Evolutionary conservation across 352 stramenopile species (phyloP), one percentile per base, ranked within the genome.

Genomic region (Bremia lactucae): DNA sequence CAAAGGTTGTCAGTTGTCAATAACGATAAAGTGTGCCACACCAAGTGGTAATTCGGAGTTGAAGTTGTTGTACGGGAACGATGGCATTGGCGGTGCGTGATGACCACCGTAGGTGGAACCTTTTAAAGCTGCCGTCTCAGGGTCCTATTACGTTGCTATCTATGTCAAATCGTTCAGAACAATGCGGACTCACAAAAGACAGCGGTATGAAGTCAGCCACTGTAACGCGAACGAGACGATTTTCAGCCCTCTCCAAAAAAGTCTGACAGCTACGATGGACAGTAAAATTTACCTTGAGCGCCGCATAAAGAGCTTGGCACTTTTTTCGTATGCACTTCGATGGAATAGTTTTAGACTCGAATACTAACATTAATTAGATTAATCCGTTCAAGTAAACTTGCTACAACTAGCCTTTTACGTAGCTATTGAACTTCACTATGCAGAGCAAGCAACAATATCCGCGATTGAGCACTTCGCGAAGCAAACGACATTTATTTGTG

Each of bases 121-220:
- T 25, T 39, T 43, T 0, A 47, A 52, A 6, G 24, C 33, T 8
- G 50, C 2, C 2, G 39, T 23, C 15, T 31, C 44, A 15, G 33
- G 42, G 1, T 50, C 59, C 21, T 71, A 64, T 13, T 89, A 92
- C 51, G 80, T 87, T 23, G 62, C 75, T 58, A 89, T 45, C 46
- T 92, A 41, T 66, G 72, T 26, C 77, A 92, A 65, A 82, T 92
- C 44, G 75, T 89, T 44, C 76, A 87, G 58, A 65, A 89, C 3
- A 89, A 89, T 38, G 72, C 76, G 34, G 79, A 89, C 41, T 55
- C 88, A 16, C 77, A 89, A 42, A 89, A 92, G 53, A 88, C 79
- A 9, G 76, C 65, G 36, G 72, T 76, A 52, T 56, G 89, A 34
- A 89, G 77, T 37, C 76, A 92, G 64, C 58, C 70, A 28, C 59